Evolutionary conservation across 2,329 filamentous ascomycete genomes (phyloP).

Genomic region (Sarocladium kiliense): DNA sequence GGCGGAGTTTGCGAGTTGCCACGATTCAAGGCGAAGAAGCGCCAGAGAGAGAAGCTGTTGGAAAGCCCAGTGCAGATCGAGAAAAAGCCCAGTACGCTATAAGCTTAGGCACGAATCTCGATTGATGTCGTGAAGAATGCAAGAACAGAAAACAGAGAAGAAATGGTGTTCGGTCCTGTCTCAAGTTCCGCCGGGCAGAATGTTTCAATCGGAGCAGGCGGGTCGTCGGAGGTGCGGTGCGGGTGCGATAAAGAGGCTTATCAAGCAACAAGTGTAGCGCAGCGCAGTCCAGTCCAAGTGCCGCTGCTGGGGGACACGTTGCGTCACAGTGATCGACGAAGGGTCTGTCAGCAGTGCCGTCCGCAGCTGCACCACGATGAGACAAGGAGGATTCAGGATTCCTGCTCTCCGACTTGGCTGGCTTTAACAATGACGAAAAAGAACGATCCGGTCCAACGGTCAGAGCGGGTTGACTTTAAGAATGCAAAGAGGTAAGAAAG

Average conservation of each 20-base stretch:
- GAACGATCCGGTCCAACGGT: too few species aligned
- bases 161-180: not conserved
- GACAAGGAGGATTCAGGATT: conserved; percentile 1
- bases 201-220: conserved; percentile 5
- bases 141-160: not conserved
- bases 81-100: too few species aligned
- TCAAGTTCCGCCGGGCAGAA: not conserved
- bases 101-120: not conserved
- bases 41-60: not conserved
- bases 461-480: too few species aligned
- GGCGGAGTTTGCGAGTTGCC: conserved; percentile 21
- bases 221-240: not conserved
- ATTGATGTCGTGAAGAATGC: conserved; percentile 2
- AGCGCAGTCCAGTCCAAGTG: not conserved
- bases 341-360: too few species aligned
- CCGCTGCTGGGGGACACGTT: conserved; percentile 5
- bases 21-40: not conserved
- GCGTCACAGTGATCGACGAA: not conserved
- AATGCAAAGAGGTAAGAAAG: not conserved
- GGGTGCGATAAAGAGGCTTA: conserved; percentile 6
- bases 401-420: not conserved
- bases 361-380: too few species aligned
- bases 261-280: not conserved
- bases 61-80: not conserved
- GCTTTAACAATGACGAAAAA: too few species aligned